Base-by-base conservation (phyloP, 2,329 filamentous ascomycete species). In the Claviceps maximensis region DNA sequence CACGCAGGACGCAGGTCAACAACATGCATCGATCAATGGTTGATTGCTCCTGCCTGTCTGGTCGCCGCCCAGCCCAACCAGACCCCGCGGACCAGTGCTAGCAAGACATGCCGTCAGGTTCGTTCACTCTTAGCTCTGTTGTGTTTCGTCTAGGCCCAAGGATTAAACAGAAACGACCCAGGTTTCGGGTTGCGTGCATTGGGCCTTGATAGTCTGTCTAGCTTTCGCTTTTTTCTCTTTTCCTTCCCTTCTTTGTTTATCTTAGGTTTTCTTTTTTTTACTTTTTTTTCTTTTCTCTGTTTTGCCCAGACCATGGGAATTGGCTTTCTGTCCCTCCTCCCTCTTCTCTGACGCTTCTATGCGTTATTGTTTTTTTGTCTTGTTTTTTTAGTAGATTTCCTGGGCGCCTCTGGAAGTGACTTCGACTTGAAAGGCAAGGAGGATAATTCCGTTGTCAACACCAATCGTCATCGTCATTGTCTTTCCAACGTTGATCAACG, bases 71-170 rank as follows among this genome's bases (percentile, higher is more conserved):
- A 7, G 31, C 49, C 25, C 47, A 44, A 52, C 40, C 29, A n/a
- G n/a, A n/a, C n/a, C n/a, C n/a, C n/a, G n/a, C n/a, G n/a, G n/a
- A n/a, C 50, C 47, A 42, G 50, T 27, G 46, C 19, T 19, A 49
- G 23, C 23, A 41, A 38, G 52, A 52, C 49, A 52, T 33, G 48
- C 29, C 50, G n/a, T n/a, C n/a, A n/a, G n/a, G n/a, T n/a, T n/a
- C 55, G 49, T 38, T 47, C 47, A 46, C 21, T n/a, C 7, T 50
- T 50, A 27, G 41, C 46, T 36, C n/a, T 29, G 47, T 44, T 50
- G 50, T 53, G 52, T 53, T 53, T 53, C 49, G 47, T 50, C 44
- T 48, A 47, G 19, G 46, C n/a, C 2, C 15, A 38, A 33, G 2
- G 12, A 10, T 2, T 9, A 33, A 33, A 33, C 31, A 33, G 21